Conservation (phyloP, 164 flowering plant species). For the Dillenia suffruticosa region DNA sequence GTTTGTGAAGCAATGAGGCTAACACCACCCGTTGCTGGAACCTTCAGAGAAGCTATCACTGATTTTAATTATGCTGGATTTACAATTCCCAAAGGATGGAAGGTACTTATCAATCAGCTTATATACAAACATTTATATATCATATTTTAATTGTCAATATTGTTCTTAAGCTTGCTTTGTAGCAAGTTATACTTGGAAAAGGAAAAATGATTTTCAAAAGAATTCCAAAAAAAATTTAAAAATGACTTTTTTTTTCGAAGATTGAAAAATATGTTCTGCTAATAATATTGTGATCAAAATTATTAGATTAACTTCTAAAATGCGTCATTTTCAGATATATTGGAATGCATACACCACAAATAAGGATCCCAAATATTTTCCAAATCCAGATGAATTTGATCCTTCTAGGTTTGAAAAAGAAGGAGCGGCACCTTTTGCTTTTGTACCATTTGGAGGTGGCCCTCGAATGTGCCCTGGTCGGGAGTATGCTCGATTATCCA, state of each 20-base stretch:
- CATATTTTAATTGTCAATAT: no score
- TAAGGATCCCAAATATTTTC: conserved; percentile 31
- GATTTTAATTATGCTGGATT: conserved; percentile 47
- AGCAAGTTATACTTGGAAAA: no score
- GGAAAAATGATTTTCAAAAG: no score
- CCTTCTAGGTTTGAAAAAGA: conserved; percentile 43
- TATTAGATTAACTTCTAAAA: no score
- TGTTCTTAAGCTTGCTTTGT: no score
- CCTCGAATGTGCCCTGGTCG: conserved; percentile 63
- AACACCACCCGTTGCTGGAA: conserved; percentile 45
- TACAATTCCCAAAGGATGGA: conserved; percentile 61
- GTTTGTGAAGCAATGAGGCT: conserved; percentile 46
- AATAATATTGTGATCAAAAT: no score
- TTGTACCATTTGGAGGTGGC: conserved; percentile 56
- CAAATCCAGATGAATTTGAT: conserved; percentile 43
- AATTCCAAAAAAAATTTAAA: no score
- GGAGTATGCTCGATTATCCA: conserved; percentile 46
- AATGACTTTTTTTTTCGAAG: no score
- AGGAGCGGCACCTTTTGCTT: conserved; percentile 49
- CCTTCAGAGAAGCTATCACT: conserved; percentile 40
- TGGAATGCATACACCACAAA: conserved; percentile 56
- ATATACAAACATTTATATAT: no score
- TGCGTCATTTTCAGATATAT: conserved; percentile 23
- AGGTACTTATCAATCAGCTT: conserved; percentile 18
- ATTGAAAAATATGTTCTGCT: no score